Evolutionary conservation across 352 stramenopile species (phyloP).

Genomic region (Blastocystis hominis): DNA sequence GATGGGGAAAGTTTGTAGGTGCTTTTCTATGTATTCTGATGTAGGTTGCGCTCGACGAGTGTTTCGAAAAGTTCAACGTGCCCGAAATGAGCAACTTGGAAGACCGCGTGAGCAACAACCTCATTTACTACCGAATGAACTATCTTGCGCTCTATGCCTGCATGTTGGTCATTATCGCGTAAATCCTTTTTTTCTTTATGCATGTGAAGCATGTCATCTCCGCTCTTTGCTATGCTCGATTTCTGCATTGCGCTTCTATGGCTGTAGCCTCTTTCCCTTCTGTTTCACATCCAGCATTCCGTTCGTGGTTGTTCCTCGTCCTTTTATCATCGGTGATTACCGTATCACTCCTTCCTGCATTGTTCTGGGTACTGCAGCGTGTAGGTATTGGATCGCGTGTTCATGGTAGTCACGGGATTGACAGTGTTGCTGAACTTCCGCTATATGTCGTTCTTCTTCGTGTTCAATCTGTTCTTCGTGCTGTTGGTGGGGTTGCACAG

Average conservation of each 20-base stretch:
- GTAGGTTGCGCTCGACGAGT: conserved; percentile 41
- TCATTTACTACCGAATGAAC: conserved; percentile 47
- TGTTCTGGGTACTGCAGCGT: background rate
- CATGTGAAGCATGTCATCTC: background rate
- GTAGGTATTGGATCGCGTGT: background rate
- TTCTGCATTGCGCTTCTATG: background rate
- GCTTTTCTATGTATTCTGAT: background rate
- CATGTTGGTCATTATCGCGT: conserved; percentile 12
- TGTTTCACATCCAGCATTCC: conserved; percentile 5
- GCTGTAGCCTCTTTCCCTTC: background rate
- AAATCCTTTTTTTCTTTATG: background rate
- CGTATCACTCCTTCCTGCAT: conserved; percentile 40
- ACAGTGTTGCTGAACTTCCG: background rate
- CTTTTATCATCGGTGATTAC: conserved; percentile 13
- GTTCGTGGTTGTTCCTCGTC: conserved; percentile 40
- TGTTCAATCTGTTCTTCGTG: conserved; percentile 34
- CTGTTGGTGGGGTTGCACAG: conserved; percentile 26
- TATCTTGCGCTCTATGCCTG: conserved; percentile 25
- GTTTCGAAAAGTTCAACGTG: conserved; percentile 47
- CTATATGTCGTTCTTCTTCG: background rate
- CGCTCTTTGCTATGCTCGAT: conserved; percentile 10
- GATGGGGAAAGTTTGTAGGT: conserved; percentile 40
- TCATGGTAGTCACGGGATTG: background rate
- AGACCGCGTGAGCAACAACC: conserved; percentile 27
- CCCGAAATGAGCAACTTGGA: background rate